These are phyloP conservation scores for Carex cristatella DNA, from an alignment of 176 grass and related monocot genomes.

Conservation along the genomic window DNA sequence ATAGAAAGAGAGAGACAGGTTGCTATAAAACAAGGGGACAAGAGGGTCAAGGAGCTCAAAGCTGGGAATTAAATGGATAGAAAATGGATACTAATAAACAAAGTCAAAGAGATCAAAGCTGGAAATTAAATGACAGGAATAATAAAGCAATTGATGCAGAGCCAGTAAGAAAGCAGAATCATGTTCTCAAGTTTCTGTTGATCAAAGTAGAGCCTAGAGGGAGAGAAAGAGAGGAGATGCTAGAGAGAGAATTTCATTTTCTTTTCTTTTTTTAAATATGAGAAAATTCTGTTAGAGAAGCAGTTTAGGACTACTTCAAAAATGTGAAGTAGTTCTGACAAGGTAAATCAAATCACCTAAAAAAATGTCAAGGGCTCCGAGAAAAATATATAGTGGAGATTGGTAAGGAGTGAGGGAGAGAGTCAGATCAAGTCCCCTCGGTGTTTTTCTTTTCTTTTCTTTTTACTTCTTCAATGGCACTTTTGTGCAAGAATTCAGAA, in stretches of 20 bases:
- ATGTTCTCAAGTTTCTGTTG: conserved; percentile 8
- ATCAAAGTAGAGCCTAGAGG: conserved; percentile 1
- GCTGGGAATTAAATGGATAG: background rate
- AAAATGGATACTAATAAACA: background rate
- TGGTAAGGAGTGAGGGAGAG: background rate
- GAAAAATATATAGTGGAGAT: too few relatives aligned
- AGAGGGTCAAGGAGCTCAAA: background rate
- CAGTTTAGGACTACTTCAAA: background rate
- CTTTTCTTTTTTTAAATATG: too few relatives aligned
- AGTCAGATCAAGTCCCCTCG: background rate
- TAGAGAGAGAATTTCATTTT: too few relatives aligned
- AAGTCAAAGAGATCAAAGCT: conserved; percentile 12
- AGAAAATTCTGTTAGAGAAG: conserved; percentile 3
- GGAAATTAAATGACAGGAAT: background rate
- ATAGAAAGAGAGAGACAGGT: background rate
- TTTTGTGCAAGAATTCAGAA: background rate
- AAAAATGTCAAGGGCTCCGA: too few relatives aligned
- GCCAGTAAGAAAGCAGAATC: conserved; percentile 2
- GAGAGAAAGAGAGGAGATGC: background rate
- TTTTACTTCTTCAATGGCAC: background rate
- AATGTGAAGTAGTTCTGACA: background rate
- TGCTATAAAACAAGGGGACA: background rate
- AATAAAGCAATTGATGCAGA: background rate
- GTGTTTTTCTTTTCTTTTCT: background rate
- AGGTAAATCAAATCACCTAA: conserved; percentile 8